Evolutionary conservation across 2,329 filamentous ascomycete genomes (phyloP).

Genomic region (Fusarium nematophilum): DNA sequence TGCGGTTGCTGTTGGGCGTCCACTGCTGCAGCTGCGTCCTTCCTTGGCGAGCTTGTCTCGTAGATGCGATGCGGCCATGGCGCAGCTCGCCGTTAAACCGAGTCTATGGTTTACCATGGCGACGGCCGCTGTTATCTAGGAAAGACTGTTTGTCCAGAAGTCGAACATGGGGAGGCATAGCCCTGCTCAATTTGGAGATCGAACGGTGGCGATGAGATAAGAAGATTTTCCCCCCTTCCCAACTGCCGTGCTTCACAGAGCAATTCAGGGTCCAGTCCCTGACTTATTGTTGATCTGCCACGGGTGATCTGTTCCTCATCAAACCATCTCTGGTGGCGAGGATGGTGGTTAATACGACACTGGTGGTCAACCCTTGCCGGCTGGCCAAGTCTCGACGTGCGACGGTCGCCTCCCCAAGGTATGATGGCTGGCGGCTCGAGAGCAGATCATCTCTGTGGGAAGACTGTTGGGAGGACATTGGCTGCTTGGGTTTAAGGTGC

Average conservation of each 20-base stretch:
- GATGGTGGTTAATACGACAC: slow-evolving; percentile 20
- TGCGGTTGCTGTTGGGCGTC: slow-evolving; percentile 7
- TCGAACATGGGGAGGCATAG: slow-evolving; percentile 3
- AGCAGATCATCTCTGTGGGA: slow-evolving; percentile 18
- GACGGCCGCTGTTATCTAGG: slow-evolving; percentile 7
- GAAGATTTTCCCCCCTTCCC: slow-evolving; percentile 10
- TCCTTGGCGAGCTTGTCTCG: slow-evolving; percentile 20
- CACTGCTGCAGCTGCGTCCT: slow-evolving; percentile 11
- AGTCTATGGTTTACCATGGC: background rate
- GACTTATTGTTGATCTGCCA: slow-evolving; percentile 29
- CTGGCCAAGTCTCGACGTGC: slow-evolving; percentile 16
- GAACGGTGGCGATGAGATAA: slow-evolving; percentile 28
- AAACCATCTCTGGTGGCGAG: slow-evolving; percentile 30
- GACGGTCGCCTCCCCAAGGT: slow-evolving; percentile 39
- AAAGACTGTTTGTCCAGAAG: slow-evolving; percentile 1
- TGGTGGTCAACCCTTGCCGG: slow-evolving; percentile 14
- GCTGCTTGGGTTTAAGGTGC: slow-evolving; percentile 32
- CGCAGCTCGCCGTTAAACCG: slow-evolving; percentile 1
- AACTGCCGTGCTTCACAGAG: slow-evolving; percentile 11
- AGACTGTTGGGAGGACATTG: slow-evolving; percentile 33
- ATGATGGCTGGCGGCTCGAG: slow-evolving; percentile 22
- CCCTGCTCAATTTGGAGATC: background rate
- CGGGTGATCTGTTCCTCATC: slow-evolving; percentile 21
- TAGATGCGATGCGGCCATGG: slow-evolving; percentile 14
- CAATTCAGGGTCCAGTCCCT: slow-evolving; percentile 28